phyloP scores from a whole-genome alignment of 345 rosid genomes.

The Rhodamnia argentea region DNA sequence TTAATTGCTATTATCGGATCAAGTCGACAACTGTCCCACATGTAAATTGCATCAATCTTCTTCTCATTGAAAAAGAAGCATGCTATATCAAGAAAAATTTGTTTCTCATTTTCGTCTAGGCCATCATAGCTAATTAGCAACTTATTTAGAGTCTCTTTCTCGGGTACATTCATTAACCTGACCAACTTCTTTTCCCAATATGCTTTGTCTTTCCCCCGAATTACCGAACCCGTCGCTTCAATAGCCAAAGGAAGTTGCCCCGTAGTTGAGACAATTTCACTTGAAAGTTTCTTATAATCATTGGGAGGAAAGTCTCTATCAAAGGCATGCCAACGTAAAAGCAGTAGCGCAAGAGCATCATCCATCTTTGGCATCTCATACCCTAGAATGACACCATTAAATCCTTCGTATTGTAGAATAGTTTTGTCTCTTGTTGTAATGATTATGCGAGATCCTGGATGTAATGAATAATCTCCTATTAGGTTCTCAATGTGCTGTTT shows the following conservation, averaged over 20 bases:
- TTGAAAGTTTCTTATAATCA: neutral
- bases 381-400: neutral
- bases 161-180: neutral
- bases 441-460: constrained; percentile 5
- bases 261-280: neutral
- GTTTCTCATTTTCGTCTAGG: neutral
- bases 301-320: accelerated
- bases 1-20: neutral
- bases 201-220: too few relatives aligned
- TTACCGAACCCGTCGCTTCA: neutral
- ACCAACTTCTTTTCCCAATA: neutral
- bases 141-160: too few relatives aligned
- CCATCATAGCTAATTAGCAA: neutral
- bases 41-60: neutral
- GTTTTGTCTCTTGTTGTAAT: constrained; percentile 6
- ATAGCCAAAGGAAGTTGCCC: neutral
- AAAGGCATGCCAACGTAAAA: constrained; percentile 7
- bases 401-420: too few relatives aligned
- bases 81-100: neutral
- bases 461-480: neutral
- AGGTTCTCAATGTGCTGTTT: neutral
- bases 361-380: neutral
- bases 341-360: neutral
- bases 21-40: neutral
- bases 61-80: neutral